Percentiles rank a stretch among this genome's conserved stretches.
Evolutionary conservation across 768 basidiomycete genomes (phyloP).

Genomic region (Inosperma sp.): DNA sequence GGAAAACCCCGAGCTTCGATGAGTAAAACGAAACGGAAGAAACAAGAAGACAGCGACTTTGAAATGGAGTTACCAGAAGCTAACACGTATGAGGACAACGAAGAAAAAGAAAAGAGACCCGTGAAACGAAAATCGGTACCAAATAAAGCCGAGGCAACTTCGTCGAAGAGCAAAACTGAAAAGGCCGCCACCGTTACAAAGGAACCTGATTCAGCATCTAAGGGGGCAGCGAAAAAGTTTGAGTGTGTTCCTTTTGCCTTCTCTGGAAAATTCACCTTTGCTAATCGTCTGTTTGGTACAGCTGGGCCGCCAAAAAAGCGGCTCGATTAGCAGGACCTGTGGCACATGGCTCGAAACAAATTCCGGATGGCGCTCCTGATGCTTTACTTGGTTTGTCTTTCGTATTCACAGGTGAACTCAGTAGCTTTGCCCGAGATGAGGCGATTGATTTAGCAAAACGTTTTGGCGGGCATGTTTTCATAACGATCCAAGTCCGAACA

Average conservation of each 20-base stretch:
- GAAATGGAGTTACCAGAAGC: conserved; percentile 20
- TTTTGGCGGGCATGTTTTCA: conserved; percentile 71
- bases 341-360: conserved; percentile 63
- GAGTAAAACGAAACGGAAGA: conserved; percentile 22
- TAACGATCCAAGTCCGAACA: background rate
- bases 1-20: conserved; percentile 25
- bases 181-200: conserved; percentile 15
- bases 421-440: conserved; percentile 83
- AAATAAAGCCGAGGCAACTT: conserved; percentile 19
- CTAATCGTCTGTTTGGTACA: conserved; percentile 12
- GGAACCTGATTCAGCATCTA: conserved; percentile 14
- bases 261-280: background rate
- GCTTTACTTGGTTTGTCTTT: conserved; percentile 84
- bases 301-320: conserved; percentile 48
- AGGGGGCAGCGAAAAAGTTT: conserved; percentile 23
- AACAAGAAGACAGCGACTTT: conserved; percentile 25
- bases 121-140: conserved; percentile 23
- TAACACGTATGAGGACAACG: conserved; percentile 2
- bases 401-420: conserved; percentile 94
- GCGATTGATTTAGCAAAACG: conserved; percentile 86
- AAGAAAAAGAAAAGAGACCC: conserved; percentile 23
- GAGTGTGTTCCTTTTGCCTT: conserved; percentile 19
- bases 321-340: conserved; percentile 58
- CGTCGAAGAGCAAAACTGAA: conserved; percentile 15
- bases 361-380: conserved; percentile 66